Percentiles rank a stretch among this genome's conserved stretches.
phyloP scores from a whole-genome alignment of 441 rosid genomes.

The Biscutella laevigata region DNA sequence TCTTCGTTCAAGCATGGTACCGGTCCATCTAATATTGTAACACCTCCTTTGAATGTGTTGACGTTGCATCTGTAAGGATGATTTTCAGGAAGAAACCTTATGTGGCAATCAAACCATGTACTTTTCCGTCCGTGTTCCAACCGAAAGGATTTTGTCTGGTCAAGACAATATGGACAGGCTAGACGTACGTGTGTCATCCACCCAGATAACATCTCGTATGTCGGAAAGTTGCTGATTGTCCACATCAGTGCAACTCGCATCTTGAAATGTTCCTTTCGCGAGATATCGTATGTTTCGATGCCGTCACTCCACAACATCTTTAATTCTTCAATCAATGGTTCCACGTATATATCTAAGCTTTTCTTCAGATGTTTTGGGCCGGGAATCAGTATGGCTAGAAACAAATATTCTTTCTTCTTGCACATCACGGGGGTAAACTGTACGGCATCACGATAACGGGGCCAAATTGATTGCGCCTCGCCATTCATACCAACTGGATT shows the following conservation, averaged over 20 bases:
- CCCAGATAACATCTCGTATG: background rate
- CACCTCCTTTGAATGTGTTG: background rate
- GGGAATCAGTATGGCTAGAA: background rate
- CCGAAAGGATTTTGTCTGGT: background rate
- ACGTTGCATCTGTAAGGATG: background rate
- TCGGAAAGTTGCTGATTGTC: background rate
- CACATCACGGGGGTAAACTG: background rate
- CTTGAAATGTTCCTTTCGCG: background rate
- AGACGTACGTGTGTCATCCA: background rate
- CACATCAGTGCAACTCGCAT: background rate
- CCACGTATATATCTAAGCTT: background rate
- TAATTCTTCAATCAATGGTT: background rate
- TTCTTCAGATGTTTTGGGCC: background rate
- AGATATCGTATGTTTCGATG: background rate
- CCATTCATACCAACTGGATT: background rate
- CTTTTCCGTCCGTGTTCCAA: background rate
- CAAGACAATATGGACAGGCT: background rate
- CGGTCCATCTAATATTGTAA: too few relatives aligned
- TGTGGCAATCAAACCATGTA: too few relatives aligned
- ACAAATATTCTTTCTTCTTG: background rate
- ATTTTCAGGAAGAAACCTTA: background rate
- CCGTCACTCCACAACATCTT: background rate
- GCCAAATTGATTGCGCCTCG: background rate
- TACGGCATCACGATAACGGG: background rate
- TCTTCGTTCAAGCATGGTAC: background rate